A percentile compares a stretch with the other conserved stretches of the same genome.
phyloP scores from a whole-genome alignment of 1,284 basidiomycete genomes.

The Psilocybe mexicana region DNA sequence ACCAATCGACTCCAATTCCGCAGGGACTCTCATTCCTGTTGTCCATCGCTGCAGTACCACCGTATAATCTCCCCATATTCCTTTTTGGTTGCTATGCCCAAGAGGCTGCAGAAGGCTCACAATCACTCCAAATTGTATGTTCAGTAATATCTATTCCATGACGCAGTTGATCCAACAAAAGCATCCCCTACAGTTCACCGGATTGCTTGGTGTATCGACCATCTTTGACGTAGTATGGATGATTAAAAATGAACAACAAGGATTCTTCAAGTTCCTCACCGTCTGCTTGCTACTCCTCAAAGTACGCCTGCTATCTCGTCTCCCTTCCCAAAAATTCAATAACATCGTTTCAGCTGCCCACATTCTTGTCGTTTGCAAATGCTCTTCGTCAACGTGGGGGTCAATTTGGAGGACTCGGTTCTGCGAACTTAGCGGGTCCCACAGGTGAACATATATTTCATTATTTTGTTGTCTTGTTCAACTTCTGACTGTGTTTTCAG shows the following conservation, averaged over 20 bases:
- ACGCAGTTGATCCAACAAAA: not conserved
- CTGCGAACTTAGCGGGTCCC: slow-evolving; percentile 58
- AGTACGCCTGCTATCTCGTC: slow-evolving; percentile 33
- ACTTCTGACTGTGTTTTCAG: slow-evolving; percentile 35
- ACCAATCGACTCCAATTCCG: not conserved
- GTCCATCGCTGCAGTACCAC: slow-evolving; percentile 58
- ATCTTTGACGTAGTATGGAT: slow-evolving; percentile 76
- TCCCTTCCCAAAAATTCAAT: not conserved
- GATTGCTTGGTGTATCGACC: slow-evolving; percentile 56
- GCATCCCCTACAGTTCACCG: slow-evolving; percentile 56
- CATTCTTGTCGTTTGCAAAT: slow-evolving; percentile 54
- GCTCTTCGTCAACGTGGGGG: slow-evolving; percentile 64
- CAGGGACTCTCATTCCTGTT: slow-evolving; percentile 60
- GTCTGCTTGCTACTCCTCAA: slow-evolving; percentile 68
- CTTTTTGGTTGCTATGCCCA: slow-evolving; percentile 73
- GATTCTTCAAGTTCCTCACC: slow-evolving; percentile 56
- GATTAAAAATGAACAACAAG: slow-evolving; percentile 52
- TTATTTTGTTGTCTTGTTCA: slow-evolving; percentile 8
- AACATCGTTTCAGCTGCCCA: slow-evolving; percentile 40
- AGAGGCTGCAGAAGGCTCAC: slow-evolving; percentile 62
- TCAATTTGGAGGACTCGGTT: slow-evolving; percentile 58
- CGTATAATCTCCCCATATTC: slow-evolving; percentile 73
- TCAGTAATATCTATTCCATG: not conserved
- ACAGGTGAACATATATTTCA: slow-evolving; percentile 47
- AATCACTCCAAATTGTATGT: slow-evolving; percentile 63